Percentiles rank a stretch among this genome's conserved stretches.
Conservation (phyloP, 2,329 filamentous ascomycete species). For the Paecilomyces fulvus region DNA sequence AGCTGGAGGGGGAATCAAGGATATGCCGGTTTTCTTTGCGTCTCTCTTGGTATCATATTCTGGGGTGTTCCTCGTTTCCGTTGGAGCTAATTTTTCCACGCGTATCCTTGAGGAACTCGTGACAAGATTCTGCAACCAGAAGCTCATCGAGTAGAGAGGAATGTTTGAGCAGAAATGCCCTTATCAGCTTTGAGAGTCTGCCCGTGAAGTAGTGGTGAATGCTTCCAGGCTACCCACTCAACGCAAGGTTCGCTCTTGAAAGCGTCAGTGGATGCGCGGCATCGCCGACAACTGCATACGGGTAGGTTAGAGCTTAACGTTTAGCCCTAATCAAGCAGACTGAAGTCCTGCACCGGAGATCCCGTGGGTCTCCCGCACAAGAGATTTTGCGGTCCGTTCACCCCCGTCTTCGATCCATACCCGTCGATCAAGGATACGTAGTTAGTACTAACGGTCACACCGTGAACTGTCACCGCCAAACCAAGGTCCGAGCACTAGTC, state of each 20-base stretch:
- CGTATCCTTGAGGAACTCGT: background rate
- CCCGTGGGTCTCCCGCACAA: background rate
- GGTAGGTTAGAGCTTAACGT: background rate
- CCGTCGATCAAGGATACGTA: background rate
- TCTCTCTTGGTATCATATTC: background rate
- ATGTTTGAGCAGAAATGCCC: background rate
- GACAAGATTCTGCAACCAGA: background rate
- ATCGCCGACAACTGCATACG: background rate
- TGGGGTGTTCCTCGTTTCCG: background rate
- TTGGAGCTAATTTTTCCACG: background rate
- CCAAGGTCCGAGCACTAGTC: background rate
- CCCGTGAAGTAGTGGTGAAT: background rate
- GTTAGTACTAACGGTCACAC: background rate
- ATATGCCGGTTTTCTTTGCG: background rate
- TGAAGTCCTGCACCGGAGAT: background rate
- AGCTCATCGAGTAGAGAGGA: background rate
- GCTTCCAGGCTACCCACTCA: background rate
- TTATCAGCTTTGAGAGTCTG: background rate
- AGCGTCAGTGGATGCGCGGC: background rate
- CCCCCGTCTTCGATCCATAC: background rate
- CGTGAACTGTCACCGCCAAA: background rate
- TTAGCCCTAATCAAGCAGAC: background rate
- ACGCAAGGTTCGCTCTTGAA: background rate
- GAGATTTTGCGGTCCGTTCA: background rate
- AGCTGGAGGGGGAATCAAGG: background rate